These are phyloP conservation scores for Colletotrichum lupini DNA, from an alignment of 2,329 filamentous ascomycete species.

Conservation along the genomic window DNA sequence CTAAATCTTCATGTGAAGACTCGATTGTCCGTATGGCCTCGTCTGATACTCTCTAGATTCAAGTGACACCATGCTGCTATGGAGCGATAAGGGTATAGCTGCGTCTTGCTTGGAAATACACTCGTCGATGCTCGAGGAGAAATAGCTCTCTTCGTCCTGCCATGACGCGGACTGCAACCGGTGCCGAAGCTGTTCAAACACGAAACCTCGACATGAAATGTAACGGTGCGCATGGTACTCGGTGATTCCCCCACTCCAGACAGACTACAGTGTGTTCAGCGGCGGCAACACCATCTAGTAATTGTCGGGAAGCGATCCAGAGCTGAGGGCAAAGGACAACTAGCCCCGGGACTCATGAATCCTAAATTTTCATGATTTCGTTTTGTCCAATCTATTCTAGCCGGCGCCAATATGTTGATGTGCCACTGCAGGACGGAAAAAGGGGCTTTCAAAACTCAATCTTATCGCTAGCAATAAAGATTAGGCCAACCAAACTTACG, in stretches of 20 bases:
- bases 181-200: not conserved
- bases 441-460: constrained; percentile 9
- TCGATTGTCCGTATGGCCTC: not conserved
- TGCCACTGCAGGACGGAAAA: constrained; percentile 11
- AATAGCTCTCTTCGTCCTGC: not conserved
- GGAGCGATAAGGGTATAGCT: not conserved
- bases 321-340: not conserved
- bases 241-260: not conserved
- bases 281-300: not conserved
- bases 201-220: constrained; percentile 3
- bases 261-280: not conserved
- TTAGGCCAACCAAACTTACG: not conserved
- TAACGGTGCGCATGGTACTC: not conserved
- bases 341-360: not conserved
- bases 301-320: no score
- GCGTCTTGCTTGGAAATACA: not conserved
- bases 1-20: not conserved
- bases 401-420: not conserved
- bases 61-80: not conserved
- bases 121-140: not conserved
- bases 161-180: not conserved
- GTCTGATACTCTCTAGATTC: not conserved
- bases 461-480: not conserved
- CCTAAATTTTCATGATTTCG: not conserved
- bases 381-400: not conserved